A percentile compares a stretch with the other conserved stretches of the same genome.
These are phyloP conservation scores for Dioszegia crocea DNA, from an alignment of 768 basidiomycete genomes.

Conservation along the genomic window DNA sequence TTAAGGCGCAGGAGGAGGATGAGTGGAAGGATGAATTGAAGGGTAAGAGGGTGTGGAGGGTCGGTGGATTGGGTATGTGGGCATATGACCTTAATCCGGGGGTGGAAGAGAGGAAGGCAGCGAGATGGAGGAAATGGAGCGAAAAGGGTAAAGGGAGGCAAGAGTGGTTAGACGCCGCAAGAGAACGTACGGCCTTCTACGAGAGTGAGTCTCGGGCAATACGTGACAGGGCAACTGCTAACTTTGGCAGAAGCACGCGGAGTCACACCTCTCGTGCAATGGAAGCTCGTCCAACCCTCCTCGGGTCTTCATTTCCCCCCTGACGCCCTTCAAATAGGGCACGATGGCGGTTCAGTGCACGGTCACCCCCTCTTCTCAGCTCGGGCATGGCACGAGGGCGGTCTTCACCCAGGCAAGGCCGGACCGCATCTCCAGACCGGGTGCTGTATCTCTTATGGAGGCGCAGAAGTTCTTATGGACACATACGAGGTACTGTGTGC, in stretches of 20 bases:
- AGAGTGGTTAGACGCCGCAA: conserved; percentile 32
- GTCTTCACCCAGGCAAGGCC: conserved; percentile 45
- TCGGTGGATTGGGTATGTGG: conserved; percentile 40
- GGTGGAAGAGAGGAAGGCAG: conserved; percentile 24
- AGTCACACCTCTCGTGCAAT: conserved; percentile 37
- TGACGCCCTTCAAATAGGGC: conserved; percentile 43
- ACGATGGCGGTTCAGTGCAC: conserved; percentile 22
- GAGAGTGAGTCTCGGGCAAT: conserved; percentile 14
- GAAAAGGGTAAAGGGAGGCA: conserved; percentile 20
- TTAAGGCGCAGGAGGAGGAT: conserved; percentile 22
- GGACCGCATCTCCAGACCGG: conserved; percentile 27
- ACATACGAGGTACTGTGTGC: conserved; percentile 45
- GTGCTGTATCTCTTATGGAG: conserved; percentile 43
- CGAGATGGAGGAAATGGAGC: conserved; percentile 31
- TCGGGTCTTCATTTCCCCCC: conserved; percentile 15
- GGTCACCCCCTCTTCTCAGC: conserved; percentile 37
- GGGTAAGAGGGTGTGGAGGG: conserved; percentile 36
- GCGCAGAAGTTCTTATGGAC: conserved; percentile 34
- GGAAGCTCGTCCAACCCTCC: conserved; percentile 41
- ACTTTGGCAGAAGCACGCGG: conserved; percentile 27
- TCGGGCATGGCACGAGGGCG: conserved; percentile 41
- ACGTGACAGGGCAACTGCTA: background rate
- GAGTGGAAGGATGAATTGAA: conserved; percentile 32
- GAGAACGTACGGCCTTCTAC: conserved; percentile 34
- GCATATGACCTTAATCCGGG: conserved; percentile 22